These are phyloP conservation scores for Acaromyces ingoldii DNA, from an alignment of 1,284 basidiomycete species.

Conservation along the genomic window DNA sequence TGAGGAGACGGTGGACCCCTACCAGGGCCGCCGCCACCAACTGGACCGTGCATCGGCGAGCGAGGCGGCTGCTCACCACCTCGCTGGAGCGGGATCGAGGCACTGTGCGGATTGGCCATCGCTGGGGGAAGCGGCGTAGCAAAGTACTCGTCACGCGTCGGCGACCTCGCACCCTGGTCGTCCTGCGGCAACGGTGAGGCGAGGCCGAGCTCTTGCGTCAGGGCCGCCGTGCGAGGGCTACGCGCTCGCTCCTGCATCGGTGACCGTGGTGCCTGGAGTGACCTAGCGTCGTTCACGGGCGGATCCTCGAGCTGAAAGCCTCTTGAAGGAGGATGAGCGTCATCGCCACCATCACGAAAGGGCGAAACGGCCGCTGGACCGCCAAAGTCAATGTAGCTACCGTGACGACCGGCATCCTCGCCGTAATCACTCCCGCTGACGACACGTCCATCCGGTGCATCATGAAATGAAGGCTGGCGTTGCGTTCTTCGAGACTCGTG, in stretches of 20 bases:
- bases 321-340: no score
- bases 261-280: background rate
- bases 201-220: conserved; percentile 36
- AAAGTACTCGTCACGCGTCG: background rate
- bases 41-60: background rate
- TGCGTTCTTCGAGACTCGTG: background rate
- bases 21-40: no score
- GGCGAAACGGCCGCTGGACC: no score
- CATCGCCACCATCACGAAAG: no score
- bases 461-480: background rate
- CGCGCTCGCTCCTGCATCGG: background rate
- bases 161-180: background rate
- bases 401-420: conserved; percentile 26
- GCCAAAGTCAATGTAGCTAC: conserved; percentile 32
- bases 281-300: background rate
- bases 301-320: conserved; percentile 1
- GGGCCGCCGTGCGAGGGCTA: conserved; percentile 23
- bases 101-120: background rate
- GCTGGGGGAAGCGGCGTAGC: background rate
- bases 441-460: conserved; percentile 3
- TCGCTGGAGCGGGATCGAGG: background rate
- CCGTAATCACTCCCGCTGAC: conserved; percentile 19
- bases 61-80: background rate
- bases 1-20: background rate
- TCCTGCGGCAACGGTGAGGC: conserved; percentile 6